These are phyloP conservation scores for Candida pseudofarinosa DNA, from an alignment of 805 yeast genomes.

Conservation along the genomic window DNA sequence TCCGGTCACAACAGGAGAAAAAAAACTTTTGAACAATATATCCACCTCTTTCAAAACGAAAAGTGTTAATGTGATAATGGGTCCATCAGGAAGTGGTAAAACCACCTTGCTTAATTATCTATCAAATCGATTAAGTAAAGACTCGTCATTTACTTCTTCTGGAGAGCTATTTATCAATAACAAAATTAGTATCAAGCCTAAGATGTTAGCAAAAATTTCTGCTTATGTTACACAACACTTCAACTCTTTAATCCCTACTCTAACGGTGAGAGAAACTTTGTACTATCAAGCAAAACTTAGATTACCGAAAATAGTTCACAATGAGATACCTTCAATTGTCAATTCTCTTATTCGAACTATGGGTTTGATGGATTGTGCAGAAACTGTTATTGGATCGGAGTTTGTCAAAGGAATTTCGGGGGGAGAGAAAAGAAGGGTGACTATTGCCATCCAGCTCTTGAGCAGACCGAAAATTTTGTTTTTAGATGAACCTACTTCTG, in stretches of 20 bases:
- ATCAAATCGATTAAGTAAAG: conserved; percentile 49
- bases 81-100: conserved; percentile 45
- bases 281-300: conserved; percentile 68
- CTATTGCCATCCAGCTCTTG: conserved; percentile 75
- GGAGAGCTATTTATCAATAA: conserved; percentile 27
- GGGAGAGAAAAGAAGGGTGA: conserved; percentile 72
- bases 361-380: conserved; percentile 74
- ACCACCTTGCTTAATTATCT: conserved; percentile 37
- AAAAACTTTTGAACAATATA: conserved; percentile 20
- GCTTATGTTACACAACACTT: conserved; percentile 85
- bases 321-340: conserved; percentile 45
- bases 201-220: conserved; percentile 35
- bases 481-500: conserved; percentile 88
- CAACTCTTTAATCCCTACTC: conserved; percentile 59
- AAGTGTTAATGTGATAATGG: conserved; percentile 41
- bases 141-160: conserved; percentile 15
- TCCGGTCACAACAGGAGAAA: neutral
- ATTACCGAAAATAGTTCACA: conserved; percentile 40
- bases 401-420: conserved; percentile 39
- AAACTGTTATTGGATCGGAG: conserved; percentile 50
- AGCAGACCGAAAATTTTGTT: conserved; percentile 68
- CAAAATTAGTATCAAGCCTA: conserved; percentile 18
- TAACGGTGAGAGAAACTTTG: conserved; percentile 77
- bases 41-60: conserved; percentile 28
- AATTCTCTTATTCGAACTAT: conserved; percentile 57